Percentiles rank a stretch among this genome's conserved stretches.
These are phyloP conservation scores for Thraustotheca clavata DNA, from an alignment of 352 stramenopile species.

Conservation along the genomic window DNA sequence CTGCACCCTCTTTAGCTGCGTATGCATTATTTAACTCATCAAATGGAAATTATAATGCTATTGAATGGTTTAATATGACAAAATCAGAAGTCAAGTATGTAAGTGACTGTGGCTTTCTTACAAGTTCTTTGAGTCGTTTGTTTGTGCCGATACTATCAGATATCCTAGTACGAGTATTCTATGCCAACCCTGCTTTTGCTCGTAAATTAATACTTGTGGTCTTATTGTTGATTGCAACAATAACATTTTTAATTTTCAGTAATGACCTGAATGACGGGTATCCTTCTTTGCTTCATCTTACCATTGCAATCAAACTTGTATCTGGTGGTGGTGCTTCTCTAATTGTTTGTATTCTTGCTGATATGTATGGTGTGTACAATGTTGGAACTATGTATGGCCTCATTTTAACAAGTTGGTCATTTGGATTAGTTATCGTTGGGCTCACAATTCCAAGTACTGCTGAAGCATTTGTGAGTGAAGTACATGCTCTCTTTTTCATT, in stretches of 20 bases:
- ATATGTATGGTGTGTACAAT: slow-evolving; percentile 26
- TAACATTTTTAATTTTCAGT: neutral
- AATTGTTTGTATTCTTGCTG: slow-evolving; percentile 21
- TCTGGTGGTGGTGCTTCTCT: slow-evolving; percentile 20
- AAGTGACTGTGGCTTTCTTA: neutral
- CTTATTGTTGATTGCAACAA: neutral
- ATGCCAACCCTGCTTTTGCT: slow-evolving; percentile 20
- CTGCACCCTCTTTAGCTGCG: neutral
- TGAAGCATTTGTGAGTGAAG: neutral
- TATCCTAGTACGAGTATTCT: slow-evolving; percentile 14
- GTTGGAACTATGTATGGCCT: slow-evolving; percentile 23
- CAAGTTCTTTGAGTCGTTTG: slow-evolving; percentile 4
- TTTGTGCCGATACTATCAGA: slow-evolving; percentile 7
- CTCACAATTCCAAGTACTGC: neutral
- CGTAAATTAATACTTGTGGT: slow-evolving; percentile 8
- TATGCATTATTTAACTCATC: neutral
- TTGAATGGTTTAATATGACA: neutral
- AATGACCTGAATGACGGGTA: neutral
- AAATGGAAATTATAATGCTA: neutral
- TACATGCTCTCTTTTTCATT: neutral
- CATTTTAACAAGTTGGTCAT: slow-evolving; percentile 20
- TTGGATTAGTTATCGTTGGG: slow-evolving; percentile 13
- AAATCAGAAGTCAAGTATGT: neutral
- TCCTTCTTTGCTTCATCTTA: neutral
- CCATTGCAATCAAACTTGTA: slow-evolving; percentile 14